Percentiles rank a stretch among this genome's conserved stretches.
Evolutionary conservation across 192 early-diverging fungal genomes (phyloP).

Genomic region (Gorgonomyces haynaldii): DNA sequence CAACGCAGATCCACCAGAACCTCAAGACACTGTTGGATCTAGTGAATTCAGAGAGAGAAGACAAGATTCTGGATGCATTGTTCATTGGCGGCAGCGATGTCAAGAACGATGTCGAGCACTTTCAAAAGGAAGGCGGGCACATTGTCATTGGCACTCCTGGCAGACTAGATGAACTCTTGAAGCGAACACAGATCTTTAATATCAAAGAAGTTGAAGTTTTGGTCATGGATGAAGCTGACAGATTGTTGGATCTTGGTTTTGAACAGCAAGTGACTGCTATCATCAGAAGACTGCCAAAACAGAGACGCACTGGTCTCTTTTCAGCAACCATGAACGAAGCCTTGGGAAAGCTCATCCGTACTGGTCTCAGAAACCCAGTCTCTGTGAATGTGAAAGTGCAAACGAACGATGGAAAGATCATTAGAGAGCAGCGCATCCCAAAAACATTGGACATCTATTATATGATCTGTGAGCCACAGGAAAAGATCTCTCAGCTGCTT

Average conservation of each 20-base stretch:
- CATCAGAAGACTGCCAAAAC: constrained; percentile 72
- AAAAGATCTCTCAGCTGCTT: constrained; percentile 67
- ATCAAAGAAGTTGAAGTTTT: constrained; percentile 74
- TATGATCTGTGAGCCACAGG: constrained; percentile 62
- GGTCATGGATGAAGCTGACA: constrained; percentile 90
- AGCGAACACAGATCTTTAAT: constrained; percentile 41
- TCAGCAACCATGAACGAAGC: constrained; percentile 95
- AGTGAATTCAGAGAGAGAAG: constrained; percentile 24
- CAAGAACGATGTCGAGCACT: constrained; percentile 48
- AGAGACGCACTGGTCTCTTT: constrained; percentile 89
- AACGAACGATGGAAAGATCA: constrained; percentile 30
- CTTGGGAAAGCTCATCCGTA: constrained; percentile 63
- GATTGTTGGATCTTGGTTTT: constrained; percentile 92
- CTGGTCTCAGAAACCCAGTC: constrained; percentile 86
- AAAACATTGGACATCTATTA: constrained; percentile 37
- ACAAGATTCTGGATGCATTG: constrained; percentile 36
- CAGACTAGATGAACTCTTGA: constrained; percentile 63
- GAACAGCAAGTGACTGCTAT: constrained; percentile 66
- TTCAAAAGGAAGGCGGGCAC: constrained; percentile 56
- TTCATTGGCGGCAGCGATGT: constrained; percentile 65
- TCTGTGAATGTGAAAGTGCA: constrained; percentile 76
- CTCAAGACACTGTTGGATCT: constrained; percentile 44
- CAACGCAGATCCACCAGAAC: constrained; percentile 72
- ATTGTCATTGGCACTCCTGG: constrained; percentile 89
- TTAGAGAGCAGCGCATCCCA: constrained; percentile 20